Evolutionary conservation across 306 rosid species (phyloP), one percentile per base, ranked within the genome.

Genomic region (Castanospermum australe): DNA sequence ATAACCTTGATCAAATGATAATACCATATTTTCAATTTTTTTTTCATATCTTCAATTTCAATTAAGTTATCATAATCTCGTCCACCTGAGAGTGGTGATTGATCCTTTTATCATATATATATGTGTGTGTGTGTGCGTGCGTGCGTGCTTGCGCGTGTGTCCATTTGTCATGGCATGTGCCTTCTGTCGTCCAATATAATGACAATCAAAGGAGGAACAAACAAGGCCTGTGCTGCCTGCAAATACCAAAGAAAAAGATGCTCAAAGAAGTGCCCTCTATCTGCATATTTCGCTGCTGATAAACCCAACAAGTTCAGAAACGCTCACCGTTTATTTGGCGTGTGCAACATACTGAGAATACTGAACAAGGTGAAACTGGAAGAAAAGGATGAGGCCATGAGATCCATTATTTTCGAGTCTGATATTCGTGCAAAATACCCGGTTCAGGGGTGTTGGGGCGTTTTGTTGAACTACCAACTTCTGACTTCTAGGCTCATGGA

Each of bases 161-260:
- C n/a, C n/a, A n/a, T n/a, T n/a, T n/a, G n/a, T n/a, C n/a, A n/a
- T n/a, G n/a, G n/a, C n/a, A n/a, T n/a, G n/a, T n/a, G n/a, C n/a
- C n/a, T n/a, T n/a, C n/a, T n/a, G n/a, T n/a, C n/a, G n/a, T n/a
- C n/a, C n/a, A n/a, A n/a, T n/a, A n/a, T n/a, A 48, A 87, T 86
- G 90, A 74, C 89, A 11, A 76, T 81, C 4, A 81, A 88, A 56
- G 93, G 91, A 32, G 90, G 93, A 72, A 32, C 89, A 57, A 87
- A 82, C 73, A 87, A 86, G 62, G 92, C 97, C 8, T 92, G 97
- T 50, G 97, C 97, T 0, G 87, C 90, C 0, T 92, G 97, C 88
- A 92, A 89, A 36, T 85, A 81, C 75, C 97, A 92, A 67, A 68
- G 94, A 14, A 54, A 89, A 39, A 85, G 69, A 30, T 89, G 94